These are phyloP conservation scores for Casuarina cunninghamiana DNA, from an alignment of 306 rosid species.

Conservation along the genomic window DNA sequence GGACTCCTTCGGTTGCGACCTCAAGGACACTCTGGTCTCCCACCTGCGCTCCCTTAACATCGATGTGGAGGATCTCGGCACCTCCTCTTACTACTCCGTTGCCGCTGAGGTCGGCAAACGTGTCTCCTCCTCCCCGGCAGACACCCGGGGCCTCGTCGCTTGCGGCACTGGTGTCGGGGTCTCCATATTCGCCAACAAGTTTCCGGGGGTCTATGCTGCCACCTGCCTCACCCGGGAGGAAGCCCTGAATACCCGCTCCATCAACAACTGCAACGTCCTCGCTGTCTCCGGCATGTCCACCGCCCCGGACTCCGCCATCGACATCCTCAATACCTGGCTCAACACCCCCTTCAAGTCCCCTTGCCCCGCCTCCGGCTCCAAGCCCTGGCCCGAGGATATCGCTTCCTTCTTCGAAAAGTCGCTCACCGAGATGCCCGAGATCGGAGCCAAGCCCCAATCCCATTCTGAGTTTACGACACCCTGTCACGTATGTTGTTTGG, in stretches of 20 bases:
- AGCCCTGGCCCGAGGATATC: conserved; percentile 72
- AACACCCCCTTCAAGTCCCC: conserved; percentile 72
- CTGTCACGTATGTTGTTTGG: conserved; percentile 68
- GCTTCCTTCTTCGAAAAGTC: conserved; percentile 58
- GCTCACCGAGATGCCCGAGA: conserved; percentile 61
- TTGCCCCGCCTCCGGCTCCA: conserved; percentile 59
- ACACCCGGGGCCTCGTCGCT: conserved; percentile 68
- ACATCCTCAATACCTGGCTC: conserved; percentile 70
- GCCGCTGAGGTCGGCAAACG: conserved; percentile 89
- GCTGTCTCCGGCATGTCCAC: conserved; percentile 81
- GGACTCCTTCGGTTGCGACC: conserved; percentile 63
- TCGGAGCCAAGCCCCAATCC: conserved; percentile 32
- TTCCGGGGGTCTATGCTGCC: conserved; percentile 74
- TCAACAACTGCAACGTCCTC: conserved; percentile 89
- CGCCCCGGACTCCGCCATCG: conserved; percentile 50
- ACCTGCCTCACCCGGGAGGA: conserved; percentile 62
- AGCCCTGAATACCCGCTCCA: conserved; percentile 71
- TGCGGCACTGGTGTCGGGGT: conserved; percentile 95
- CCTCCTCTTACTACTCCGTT: conserved; percentile 76
- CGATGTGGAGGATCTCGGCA: conserved; percentile 79
- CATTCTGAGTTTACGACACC: conserved; percentile 1
- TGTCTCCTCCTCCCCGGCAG: conserved; percentile 56
- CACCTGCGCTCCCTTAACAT: conserved; percentile 71
- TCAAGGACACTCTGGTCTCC: conserved; percentile 68
- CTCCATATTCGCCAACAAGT: conserved; percentile 87